Percentiles rank a stretch among this genome's conserved stretches.
Conservation (phyloP, 768 basidiomycete genomes). For the Boletus huronensis region DNA sequence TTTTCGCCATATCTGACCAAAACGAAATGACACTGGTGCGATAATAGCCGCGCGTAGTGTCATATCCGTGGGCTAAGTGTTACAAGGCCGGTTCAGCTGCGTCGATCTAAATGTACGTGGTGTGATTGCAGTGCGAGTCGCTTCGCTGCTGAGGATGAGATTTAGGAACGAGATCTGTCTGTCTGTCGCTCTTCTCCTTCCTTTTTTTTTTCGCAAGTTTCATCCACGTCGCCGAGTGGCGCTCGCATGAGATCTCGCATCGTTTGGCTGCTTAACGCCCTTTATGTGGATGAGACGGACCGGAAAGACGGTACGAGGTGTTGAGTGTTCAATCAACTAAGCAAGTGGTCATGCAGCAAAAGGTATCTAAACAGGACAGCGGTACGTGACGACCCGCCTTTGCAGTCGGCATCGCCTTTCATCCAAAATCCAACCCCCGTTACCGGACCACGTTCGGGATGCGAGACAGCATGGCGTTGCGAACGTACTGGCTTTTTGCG, state of each 20-base stretch:
- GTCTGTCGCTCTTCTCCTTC: background rate
- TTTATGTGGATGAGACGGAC: background rate
- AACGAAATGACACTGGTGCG: background rate
- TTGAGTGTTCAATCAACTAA: background rate
- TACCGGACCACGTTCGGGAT: background rate
- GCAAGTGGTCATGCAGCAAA: conserved; percentile 5
- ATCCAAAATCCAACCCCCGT: background rate
- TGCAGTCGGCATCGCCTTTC: background rate
- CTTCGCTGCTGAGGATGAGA: conserved; percentile 2
- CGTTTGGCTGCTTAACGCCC: background rate
- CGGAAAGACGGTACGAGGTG: background rate
- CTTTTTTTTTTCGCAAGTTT: background rate
- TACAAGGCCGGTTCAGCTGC: background rate
- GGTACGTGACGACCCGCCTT: background rate
- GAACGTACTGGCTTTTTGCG: background rate
- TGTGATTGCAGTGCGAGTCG: conserved; percentile 1
- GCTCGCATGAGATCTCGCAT: background rate
- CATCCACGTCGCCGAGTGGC: background rate
- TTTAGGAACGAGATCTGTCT: conserved; percentile 18
- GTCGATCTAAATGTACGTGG: conserved; percentile 12
- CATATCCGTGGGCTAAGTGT: background rate
- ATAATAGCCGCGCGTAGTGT: background rate
- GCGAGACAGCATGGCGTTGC: background rate
- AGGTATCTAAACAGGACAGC: conserved; percentile 9
- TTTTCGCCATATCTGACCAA: background rate